Evolutionary conservation across 2,329 filamentous ascomycete species (phyloP).

Genomic region (Epichloe sp.): DNA sequence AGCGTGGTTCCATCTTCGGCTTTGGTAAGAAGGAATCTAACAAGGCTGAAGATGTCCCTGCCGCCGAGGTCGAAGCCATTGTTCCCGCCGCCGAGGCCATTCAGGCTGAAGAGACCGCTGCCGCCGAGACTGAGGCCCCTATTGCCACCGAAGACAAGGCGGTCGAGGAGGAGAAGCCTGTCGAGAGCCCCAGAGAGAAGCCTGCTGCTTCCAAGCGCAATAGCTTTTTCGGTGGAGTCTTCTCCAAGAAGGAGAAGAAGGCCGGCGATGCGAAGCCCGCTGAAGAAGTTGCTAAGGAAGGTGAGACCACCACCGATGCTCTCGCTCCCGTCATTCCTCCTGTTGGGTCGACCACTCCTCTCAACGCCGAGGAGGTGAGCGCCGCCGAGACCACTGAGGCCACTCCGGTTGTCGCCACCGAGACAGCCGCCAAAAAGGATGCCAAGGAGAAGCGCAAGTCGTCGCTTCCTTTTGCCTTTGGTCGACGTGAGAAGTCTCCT

Average conservation of each 20-base stretch:
- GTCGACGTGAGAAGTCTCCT: conserved; percentile 59
- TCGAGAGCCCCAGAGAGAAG: conserved; percentile 34
- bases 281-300: conserved; percentile 26
- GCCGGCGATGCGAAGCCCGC: conserved; percentile 35
- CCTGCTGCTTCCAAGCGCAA: conserved; percentile 38
- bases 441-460: conserved; percentile 76
- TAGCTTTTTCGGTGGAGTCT: conserved; percentile 41
- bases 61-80: conserved; percentile 18
- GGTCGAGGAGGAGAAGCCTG: conserved; percentile 26
- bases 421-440: conserved; percentile 46
- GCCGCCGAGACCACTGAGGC: conserved; percentile 34
- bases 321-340: conserved; percentile 45
- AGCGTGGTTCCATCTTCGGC: conserved; percentile 53
- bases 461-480: conserved; percentile 59
- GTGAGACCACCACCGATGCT: conserved; percentile 32
- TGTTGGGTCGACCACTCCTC: conserved; percentile 42
- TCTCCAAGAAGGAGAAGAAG: conserved; percentile 48
- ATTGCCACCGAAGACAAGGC: conserved; percentile 17
- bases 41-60: conserved; percentile 19
- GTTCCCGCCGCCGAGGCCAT: conserved; percentile 21
- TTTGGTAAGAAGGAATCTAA: conserved; percentile 39
- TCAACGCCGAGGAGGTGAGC: conserved; percentile 44
- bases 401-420: conserved; percentile 31
- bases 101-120: conserved; percentile 22
- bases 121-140: conserved; percentile 21